Evolutionary conservation across 1,139 yeast genomes (phyloP), one percentile per base, ranked within the genome.

Genomic region (Kodamaea fungicola): DNA sequence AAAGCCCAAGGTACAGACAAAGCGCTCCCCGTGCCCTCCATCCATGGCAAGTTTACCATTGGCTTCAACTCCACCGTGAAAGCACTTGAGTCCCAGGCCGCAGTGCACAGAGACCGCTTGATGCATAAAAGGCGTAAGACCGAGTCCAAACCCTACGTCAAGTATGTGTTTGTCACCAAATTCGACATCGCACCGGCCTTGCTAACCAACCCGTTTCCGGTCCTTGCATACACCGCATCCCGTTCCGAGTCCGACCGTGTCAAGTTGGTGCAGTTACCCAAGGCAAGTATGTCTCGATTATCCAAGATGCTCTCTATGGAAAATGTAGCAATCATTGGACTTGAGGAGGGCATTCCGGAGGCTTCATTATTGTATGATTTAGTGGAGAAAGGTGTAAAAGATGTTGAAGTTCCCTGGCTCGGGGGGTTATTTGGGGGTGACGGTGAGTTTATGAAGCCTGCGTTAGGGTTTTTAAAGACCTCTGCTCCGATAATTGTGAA

Each of bases 1-100:
- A 33, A 36, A 9, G 33, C 34, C 8, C 3, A 16, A 16, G 19
- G 19, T 5, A 16, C 19, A 16, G 12, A 38, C 8, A 31, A 34
- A 13, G 32, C 42, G 0, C 56, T 60, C 2, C n/a, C 31, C 12
- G 48, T 39, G 16, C 73, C 74, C 1, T 55, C 50, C 2, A 45
- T 62, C 4, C 30, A 46, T 4, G 41, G 51, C 0, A 45, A 58
- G 28, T 38, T 74, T 2, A 61, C 71, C 0, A 33, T 65, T 3
- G 86, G 86, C 2, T 80, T 79, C 59, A 80, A 80, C 53, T 61
- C 75, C 2, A 72, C 79, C 0, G 78, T 77, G 37, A 52, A 60
- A 39, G 58, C 60, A 2, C 55, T 80, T 22, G 86, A 80, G 50
- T 38, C 44, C 2, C 81, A 78, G 50, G 76, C 80, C 0, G 41